These are phyloP conservation scores for Ceratopteris richardii DNA, from an alignment of 75 land plant species.

Conservation along the genomic window DNA sequence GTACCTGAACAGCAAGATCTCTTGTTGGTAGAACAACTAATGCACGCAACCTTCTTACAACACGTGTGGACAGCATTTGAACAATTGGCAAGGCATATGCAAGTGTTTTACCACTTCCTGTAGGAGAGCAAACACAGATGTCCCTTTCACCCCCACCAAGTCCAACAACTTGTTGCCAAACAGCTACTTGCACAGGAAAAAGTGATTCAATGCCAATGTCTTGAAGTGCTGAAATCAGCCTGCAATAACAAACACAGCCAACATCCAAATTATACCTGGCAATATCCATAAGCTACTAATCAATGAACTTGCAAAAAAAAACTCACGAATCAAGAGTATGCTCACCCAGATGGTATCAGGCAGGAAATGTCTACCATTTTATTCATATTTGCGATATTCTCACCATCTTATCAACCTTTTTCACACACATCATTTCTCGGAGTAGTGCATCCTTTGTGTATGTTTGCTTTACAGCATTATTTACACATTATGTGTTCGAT, in stretches of 20 bases:
- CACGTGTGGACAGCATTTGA: slow-evolving; percentile 57
- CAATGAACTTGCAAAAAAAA: no score
- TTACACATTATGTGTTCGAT: no score
- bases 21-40: slow-evolving; percentile 88
- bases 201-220: slow-evolving; percentile 52
- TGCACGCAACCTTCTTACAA: slow-evolving; percentile 60
- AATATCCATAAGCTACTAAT: no score
- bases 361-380: no score
- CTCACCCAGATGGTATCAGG: no score
- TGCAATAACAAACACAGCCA: slow-evolving; percentile 17
- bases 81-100: slow-evolving; percentile 88
- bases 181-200: slow-evolving; percentile 89
- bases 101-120: slow-evolving; percentile 95
- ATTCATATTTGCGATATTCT: no score
- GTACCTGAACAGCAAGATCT: slow-evolving; percentile 84
- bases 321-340: no score
- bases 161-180: slow-evolving; percentile 82
- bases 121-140: slow-evolving; percentile 82
- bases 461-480: no score
- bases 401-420: no score
- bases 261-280: neutral
- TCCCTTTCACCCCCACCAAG: slow-evolving; percentile 76
- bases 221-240: slow-evolving; percentile 57
- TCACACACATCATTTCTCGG: no score
- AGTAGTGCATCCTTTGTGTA: no score